Percentiles rank a stretch among this genome's conserved stretches.
Evolutionary conservation across 441 rosid genomes (phyloP).

Genomic region (Aquilaria agallochum): DNA sequence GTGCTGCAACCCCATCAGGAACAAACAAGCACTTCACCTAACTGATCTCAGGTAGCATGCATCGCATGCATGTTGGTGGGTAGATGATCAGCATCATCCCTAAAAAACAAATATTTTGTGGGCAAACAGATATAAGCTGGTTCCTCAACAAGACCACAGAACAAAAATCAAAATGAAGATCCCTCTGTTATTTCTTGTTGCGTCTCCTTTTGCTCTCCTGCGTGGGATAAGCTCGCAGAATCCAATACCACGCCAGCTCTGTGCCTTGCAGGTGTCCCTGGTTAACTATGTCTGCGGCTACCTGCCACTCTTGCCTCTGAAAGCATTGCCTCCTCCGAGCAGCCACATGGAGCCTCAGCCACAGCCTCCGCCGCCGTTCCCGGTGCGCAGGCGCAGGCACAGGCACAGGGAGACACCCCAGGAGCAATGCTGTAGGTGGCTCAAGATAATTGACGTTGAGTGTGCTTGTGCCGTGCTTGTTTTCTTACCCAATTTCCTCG

Average conservation of each 20-base stretch:
- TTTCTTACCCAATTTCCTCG: conserved; percentile 14
- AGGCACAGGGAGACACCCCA: background rate
- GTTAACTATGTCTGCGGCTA: conserved; percentile 11
- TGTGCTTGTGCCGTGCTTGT: conserved; percentile 16
- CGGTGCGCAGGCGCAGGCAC: background rate
- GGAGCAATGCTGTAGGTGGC: conserved; percentile 12
- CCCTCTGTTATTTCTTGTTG: too few species aligned
- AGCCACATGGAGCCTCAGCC: background rate
- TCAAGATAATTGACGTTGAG: conserved; percentile 10
- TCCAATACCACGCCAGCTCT: conserved; percentile 4
- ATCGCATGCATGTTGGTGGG: too few species aligned
- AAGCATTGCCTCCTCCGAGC: background rate
- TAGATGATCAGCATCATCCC: too few species aligned
- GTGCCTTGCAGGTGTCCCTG: conserved; percentile 7
- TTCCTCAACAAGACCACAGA: too few species aligned
- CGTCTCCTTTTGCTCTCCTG: too few species aligned
- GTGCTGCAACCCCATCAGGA: too few species aligned
- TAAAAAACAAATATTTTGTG: too few species aligned
- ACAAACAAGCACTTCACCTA: too few species aligned
- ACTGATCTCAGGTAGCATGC: too few species aligned
- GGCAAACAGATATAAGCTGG: too few species aligned
- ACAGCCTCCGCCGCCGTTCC: background rate
- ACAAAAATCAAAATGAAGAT: too few species aligned
- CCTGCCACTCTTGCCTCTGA: background rate
- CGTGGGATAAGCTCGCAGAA: background rate